Evolutionary conservation across 2,329 filamentous ascomycete species (phyloP), one percentile per base, ranked within the genome.

Genomic region (Parastagonospora avenae): DNA sequence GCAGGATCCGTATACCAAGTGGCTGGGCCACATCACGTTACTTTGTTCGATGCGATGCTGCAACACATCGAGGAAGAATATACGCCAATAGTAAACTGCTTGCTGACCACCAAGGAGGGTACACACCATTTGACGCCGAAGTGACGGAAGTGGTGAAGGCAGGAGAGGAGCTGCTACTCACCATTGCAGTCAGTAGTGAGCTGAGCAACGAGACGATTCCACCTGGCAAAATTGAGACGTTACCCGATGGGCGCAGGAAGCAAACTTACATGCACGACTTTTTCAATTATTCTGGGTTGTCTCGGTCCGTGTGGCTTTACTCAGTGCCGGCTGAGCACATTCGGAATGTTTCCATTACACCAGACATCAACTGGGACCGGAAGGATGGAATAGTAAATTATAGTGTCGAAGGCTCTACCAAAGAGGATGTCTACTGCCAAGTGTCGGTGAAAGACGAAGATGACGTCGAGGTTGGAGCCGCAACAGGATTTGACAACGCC

Each of bases 251-350:
- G 4, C 29, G 27, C 16, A 42, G 29, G 37, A 55, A 52, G 19
- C 49, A 55, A 32, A 46, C 10, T 0, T 52, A 55, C 24, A 19
- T 49, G 31, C 53, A 55, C 30, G 53, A 55, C 33, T 55, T 55
- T 19, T 55, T 49, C 41, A 55, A 55, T 27, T 55, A 55, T 32
- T 46, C 53, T 14, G 53, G 53, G 7, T 46, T 55, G 15, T 30
- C 53, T 30, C 41, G 53, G 15, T 52, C 53, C 2, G 46, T 55
- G 4, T 55, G 53, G 53, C 46, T 55, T 2, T 55, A 55, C 19
- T 46, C 41, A 2, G n/a, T 55, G 10, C 53, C 53, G 2, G 29
- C 14, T 4, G 7, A 45, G 8, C 32, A 49, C 15, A 52, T 55
- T 37, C 16, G 4, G 4, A 49, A 55, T 31, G 33, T 41, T 15